Base-by-base conservation (phyloP, 352 stramenopile species). In the Peronosclerospora sorghi region DNA sequence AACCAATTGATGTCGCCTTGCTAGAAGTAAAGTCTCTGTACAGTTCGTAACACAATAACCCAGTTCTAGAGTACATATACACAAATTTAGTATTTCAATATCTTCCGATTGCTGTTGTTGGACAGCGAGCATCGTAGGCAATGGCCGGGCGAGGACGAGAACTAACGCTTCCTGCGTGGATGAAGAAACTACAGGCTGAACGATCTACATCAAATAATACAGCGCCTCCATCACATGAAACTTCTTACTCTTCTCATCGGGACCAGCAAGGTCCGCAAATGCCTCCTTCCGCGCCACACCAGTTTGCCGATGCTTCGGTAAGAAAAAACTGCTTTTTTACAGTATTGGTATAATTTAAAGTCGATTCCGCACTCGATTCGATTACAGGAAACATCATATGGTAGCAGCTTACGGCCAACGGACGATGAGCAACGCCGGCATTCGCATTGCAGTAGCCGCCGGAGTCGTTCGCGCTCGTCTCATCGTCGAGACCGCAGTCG, bases 161-260 rank as follows among this genome's bases (percentile, higher is more conserved):
- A 48, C 71, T 94, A 51, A 89, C 76, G 59, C 65, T 94, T 38
- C 81, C 81, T 15, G 81, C 81, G 52, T 94, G 81, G 81, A 90
- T 93, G 78, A 88, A 81, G 56, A 85, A 90, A 56, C 70, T 84
- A 51, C 70, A 88, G 42, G 29, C 32, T 39, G 35, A 39, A 60
- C 43, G 39, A 32, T 28, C 42, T 30, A 38, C 45, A 8, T 26
- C 50, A 17, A 19, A 15, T 41, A 19, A 36, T 37, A 7, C 35
- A 48, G 30, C 53, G 23, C 48, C 52, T 35, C 41, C 53, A 27
- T 48, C 53, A 19, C 38, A 41, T 43, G 23, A 17, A 38, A 18
- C 14, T 42, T 35, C 57, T 30, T 54, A 62, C 30, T 46, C 50
- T 35, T 45, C 34, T 12, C 15, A 48, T 18, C 51, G 35, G 6